These are phyloP conservation scores for Blastobotrys arbuscula DNA, from an alignment of 1,139 yeast species.

Conservation along the genomic window DNA sequence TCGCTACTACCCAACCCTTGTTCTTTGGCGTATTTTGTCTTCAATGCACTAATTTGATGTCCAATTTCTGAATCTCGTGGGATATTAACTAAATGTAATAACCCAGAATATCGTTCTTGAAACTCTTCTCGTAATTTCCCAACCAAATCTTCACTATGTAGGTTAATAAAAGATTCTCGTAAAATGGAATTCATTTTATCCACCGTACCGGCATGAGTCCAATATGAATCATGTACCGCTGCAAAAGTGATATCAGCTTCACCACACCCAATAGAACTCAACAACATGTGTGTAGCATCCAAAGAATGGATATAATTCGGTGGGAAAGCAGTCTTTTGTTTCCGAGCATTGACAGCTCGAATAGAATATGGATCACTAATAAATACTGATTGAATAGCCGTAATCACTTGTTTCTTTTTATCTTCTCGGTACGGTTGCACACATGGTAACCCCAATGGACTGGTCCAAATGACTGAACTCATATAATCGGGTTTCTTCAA, in stretches of 20 bases:
- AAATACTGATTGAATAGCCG: constrained; percentile 77
- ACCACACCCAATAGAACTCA: constrained; percentile 82
- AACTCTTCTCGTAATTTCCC: constrained; percentile 71
- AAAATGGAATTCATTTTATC: constrained; percentile 65
- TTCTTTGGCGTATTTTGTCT: constrained; percentile 28
- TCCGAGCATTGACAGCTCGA: constrained; percentile 77
- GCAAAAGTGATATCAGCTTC: constrained; percentile 70
- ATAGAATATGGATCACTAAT: constrained; percentile 80
- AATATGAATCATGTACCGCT: constrained; percentile 94
- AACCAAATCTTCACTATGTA: constrained; percentile 72
- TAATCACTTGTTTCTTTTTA: constrained; percentile 57
- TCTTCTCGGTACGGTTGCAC: constrained; percentile 89
- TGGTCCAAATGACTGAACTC: constrained; percentile 95
- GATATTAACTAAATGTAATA: constrained; percentile 51
- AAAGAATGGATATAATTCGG: constrained; percentile 93
- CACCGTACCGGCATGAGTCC: constrained; percentile 94
- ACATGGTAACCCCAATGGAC: constrained; percentile 81
- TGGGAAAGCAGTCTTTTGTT: constrained; percentile 90
- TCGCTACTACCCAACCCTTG: constrained; percentile 10
- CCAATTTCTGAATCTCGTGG: constrained; percentile 53
- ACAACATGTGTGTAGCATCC: constrained; percentile 95
- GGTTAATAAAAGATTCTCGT: constrained; percentile 71
- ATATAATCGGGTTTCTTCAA: constrained; percentile 40
- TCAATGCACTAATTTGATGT: constrained; percentile 43
- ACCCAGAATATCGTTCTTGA: constrained; percentile 68